Conservation (phyloP, 2,329 filamentous ascomycete genomes). For the Trichoderma harzianum region DNA sequence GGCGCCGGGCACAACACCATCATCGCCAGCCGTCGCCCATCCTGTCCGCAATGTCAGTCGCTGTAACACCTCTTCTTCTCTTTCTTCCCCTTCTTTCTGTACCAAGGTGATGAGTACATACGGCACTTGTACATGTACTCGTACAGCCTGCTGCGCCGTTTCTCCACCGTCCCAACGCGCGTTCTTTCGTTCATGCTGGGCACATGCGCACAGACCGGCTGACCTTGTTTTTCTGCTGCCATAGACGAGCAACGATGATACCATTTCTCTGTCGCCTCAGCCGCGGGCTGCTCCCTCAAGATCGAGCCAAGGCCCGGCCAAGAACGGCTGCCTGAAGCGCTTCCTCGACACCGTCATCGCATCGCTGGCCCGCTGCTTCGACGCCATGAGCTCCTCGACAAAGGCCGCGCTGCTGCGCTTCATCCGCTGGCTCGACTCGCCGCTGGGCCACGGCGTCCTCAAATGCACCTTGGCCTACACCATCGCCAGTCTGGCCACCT, state of each 20-base stretch:
- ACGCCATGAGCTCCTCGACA: constrained; percentile 5
- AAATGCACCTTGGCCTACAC: constrained; percentile 87
- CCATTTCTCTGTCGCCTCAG: constrained; percentile 9
- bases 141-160: background rate
- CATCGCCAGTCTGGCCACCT: constrained; percentile 76
- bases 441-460: constrained; percentile 69
- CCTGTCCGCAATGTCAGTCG: background rate
- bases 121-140: background rate
- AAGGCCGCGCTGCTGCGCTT: constrained; percentile 10
- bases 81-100: background rate
- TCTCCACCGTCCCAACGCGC: background rate
- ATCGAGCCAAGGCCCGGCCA: background rate
- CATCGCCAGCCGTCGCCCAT: background rate
- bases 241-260: constrained; percentile 11
- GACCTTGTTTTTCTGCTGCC: background rate
- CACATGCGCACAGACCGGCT: constrained; percentile 12
- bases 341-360: background rate
- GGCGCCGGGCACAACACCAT: constrained; percentile 8
- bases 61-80: background rate
- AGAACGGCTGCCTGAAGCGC: constrained; percentile 5
- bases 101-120: background rate
- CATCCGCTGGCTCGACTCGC: constrained; percentile 57
- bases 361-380: constrained; percentile 2
- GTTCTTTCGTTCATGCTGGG: background rate
- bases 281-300: background rate